Evolutionary conservation across 768 basidiomycete genomes (phyloP).

Genomic region (Boletus subcaerulescens): DNA sequence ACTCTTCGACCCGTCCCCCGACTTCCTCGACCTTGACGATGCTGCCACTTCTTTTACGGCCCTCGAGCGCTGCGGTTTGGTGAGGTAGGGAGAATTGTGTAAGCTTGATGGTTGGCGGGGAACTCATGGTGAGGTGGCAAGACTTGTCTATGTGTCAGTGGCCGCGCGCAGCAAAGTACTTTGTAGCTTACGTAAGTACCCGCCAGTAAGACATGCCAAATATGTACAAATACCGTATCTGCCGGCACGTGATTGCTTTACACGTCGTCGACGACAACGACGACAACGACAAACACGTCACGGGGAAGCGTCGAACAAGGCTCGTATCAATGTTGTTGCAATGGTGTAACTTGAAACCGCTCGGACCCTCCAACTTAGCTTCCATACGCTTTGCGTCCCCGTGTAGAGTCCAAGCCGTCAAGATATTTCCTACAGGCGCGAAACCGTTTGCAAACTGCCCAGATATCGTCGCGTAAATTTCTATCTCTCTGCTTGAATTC

Average conservation of each 20-base stretch:
- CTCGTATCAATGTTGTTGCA: conserved; percentile 50
- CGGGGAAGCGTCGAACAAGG: neutral
- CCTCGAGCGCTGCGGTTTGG: conserved; percentile 34
- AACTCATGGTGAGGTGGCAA: conserved; percentile 39
- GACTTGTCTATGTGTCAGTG: neutral
- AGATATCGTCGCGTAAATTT: conserved; percentile 59
- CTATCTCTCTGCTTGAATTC: neutral
- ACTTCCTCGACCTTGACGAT: conserved; percentile 86
- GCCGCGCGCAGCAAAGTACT: too few relatives aligned
- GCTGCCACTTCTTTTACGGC: conserved; percentile 63
- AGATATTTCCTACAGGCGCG: conserved; percentile 65
- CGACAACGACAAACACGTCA: neutral
- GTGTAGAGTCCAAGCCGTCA: conserved; percentile 63
- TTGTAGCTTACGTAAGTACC: neutral
- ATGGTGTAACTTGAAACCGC: conserved; percentile 63
- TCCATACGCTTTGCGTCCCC: conserved; percentile 71
- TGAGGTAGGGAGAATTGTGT: conserved; percentile 40
- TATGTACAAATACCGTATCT: conserved; percentile 10
- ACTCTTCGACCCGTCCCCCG: conserved; percentile 69
- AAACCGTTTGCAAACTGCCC: conserved; percentile 60
- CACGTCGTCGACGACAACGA: neutral
- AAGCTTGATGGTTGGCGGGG: conserved; percentile 53
- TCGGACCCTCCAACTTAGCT: conserved; percentile 55
- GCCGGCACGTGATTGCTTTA: conserved; percentile 15
- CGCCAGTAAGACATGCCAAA: conserved; percentile 3